Base-by-base conservation (phyloP, 371 early-diverging fungal species). In the Rhizopus stolonifer region DNA sequence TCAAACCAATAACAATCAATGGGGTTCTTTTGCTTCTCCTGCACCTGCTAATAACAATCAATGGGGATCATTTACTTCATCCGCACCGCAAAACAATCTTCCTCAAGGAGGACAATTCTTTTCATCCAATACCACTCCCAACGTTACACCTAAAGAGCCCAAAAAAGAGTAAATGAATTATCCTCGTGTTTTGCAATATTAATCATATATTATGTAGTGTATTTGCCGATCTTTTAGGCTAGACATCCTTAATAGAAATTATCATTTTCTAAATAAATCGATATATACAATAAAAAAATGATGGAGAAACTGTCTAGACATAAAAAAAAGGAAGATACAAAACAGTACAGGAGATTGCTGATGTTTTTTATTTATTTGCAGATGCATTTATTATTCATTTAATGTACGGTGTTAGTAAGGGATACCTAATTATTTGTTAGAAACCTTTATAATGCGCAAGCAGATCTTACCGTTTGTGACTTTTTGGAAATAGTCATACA, bases 401-500 rank as follows among this genome's bases (percentile, higher is more conserved):
- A 31, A 31, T 31, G 32, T 10, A 31, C 13, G 13, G n/a, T 7
- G 7, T 38, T 53, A 53, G 21, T 53, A 53, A 43, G 53, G 53
- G 21, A 53, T 53, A 31, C 52, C 52, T 52, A 52, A 18, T 9
- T 17, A 6, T 25, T 40, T 25, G 19, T 14, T 18, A n/a, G 21
- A 39, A 4, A 19, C n/a, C 14, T 6, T 38, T 38, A 38, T n/a
- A 38, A n/a, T 3, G 4, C 4, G 31, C 31, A 29, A 29, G 10
- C 4, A 7, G 31, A 4, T 10, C 44, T 53, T 92, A 56, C 93
- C 93, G 64, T 93, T 93, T 21, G 92, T 92, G 14, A 86, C 81
- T 70, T 90, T 91, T 64, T 93, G 93, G 80, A 91, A 93, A 38
- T 84, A 81, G 56, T 93, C 93, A 40, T 93, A 93, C 22, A 86